Evolutionary conservation across 345 rosid species (phyloP).

Genomic region (Dipteronia sinensis): DNA sequence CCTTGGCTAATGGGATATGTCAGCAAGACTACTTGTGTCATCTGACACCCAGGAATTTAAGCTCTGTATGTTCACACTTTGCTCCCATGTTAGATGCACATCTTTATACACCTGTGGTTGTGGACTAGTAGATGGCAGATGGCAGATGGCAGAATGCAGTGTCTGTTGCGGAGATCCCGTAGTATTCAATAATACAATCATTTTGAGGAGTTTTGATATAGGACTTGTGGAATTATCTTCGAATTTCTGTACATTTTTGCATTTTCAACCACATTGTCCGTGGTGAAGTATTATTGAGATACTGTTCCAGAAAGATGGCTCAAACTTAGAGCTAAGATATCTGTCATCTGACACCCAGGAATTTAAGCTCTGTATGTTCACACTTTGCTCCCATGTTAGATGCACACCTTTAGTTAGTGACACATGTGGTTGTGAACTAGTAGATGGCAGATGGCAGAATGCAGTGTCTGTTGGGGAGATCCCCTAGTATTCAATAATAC

Average conservation of each 20-base stretch:
- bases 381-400: not conserved
- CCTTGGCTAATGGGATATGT: not conserved
- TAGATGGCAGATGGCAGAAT: not conserved
- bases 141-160: not conserved
- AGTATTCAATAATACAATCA: not conserved
- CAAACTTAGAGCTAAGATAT: no score
- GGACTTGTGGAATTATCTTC: not conserved
- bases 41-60: not conserved
- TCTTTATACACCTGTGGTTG: not conserved
- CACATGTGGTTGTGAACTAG: not conserved
- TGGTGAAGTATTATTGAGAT: no score
- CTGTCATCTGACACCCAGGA: not conserved
- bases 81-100: not conserved
- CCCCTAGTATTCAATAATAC: not conserved
- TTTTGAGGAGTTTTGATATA: not conserved
- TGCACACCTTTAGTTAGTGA: not conserved
- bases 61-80: not conserved
- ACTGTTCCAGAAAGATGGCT: no score
- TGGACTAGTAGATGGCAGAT: not conserved
- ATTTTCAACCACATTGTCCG: not conserved
- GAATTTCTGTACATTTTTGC: not conserved
- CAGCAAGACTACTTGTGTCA: not conserved
- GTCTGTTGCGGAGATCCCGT: not conserved
- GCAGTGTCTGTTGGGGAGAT: not conserved
- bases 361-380: not conserved